Conservation (phyloP, 352 stramenopile genomes). For the Lagenidium sp. region DNA sequence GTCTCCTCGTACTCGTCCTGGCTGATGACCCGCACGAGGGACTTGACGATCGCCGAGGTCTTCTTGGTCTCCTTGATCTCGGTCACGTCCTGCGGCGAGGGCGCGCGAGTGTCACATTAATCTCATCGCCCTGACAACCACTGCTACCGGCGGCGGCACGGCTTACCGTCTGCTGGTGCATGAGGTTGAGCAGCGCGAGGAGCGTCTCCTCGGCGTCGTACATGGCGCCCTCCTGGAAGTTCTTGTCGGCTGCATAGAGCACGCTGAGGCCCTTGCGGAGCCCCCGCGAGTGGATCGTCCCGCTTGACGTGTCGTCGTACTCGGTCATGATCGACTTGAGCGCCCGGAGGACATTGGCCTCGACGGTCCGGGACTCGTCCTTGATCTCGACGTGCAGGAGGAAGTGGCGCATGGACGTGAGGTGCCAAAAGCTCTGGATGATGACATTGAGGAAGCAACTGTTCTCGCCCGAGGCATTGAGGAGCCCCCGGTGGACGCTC, state of each 20-base stretch:
- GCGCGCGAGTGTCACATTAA: neutral
- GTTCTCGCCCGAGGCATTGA: conserved; percentile 76
- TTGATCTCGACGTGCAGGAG: conserved; percentile 84
- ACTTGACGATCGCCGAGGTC: conserved; percentile 63
- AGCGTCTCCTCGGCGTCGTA: conserved; percentile 83
- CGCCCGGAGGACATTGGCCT: conserved; percentile 66
- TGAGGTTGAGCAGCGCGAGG: conserved; percentile 74
- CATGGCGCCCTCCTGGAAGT: conserved; percentile 84
- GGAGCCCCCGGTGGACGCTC: conserved; percentile 67
- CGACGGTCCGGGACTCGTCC: conserved; percentile 50
- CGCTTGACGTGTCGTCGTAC: conserved; percentile 78
- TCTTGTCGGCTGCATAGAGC: conserved; percentile 75
- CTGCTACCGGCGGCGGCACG: neutral
- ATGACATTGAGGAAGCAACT: conserved; percentile 89
- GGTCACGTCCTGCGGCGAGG: conserved; percentile 26
- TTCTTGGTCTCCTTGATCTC: conserved; percentile 70
- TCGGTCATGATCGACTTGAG: conserved; percentile 74
- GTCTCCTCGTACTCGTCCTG: conserved; percentile 53
- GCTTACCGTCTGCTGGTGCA: conserved; percentile 71
- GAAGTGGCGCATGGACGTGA: conserved; percentile 81
- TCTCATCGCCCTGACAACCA: neutral
- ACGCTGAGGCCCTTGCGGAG: conserved; percentile 80
- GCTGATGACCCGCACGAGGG: conserved; percentile 59
- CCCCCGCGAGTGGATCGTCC: conserved; percentile 62
- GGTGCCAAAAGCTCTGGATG: conserved; percentile 89